Percentiles rank a stretch among this genome's conserved stretches.
phyloP scores from a whole-genome alignment of 2,329 filamentous ascomycete species.

The Alternaria sp. region DNA sequence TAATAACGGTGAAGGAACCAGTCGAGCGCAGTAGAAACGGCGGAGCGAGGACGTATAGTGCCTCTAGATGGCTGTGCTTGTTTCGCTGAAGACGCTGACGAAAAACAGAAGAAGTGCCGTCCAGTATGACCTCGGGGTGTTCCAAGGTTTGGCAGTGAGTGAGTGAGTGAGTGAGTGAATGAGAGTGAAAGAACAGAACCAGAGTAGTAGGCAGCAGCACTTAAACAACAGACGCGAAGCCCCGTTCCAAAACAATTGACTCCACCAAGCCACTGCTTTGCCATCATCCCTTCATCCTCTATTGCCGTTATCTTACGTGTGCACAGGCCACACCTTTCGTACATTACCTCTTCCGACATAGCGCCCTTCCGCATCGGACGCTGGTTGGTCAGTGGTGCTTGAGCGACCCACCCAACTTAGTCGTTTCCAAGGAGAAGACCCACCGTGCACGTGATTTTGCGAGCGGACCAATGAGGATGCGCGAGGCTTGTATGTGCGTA shows the following conservation, averaged over 20 bases:
- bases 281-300: background rate
- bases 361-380: background rate
- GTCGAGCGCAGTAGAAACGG: background rate
- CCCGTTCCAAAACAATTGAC: background rate
- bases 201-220: background rate
- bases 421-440: background rate
- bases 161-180: background rate
- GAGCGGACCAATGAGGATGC: conserved; percentile 10
- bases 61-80: background rate
- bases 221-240: background rate
- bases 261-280: background rate
- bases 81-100: background rate
- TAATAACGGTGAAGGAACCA: background rate
- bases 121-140: background rate
- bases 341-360: conserved; percentile 20
- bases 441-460: conserved; percentile 10
- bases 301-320: background rate
- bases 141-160: background rate
- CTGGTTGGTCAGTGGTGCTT: conserved; percentile 2
- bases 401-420: background rate
- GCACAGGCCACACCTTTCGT: conserved; percentile 11
- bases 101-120: background rate
- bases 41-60: background rate
- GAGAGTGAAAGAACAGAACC: background rate
- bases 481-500: background rate